Evolutionary conservation across 2,329 filamentous ascomycete species (phyloP).

Genomic region (Paecilomyces sp.): DNA sequence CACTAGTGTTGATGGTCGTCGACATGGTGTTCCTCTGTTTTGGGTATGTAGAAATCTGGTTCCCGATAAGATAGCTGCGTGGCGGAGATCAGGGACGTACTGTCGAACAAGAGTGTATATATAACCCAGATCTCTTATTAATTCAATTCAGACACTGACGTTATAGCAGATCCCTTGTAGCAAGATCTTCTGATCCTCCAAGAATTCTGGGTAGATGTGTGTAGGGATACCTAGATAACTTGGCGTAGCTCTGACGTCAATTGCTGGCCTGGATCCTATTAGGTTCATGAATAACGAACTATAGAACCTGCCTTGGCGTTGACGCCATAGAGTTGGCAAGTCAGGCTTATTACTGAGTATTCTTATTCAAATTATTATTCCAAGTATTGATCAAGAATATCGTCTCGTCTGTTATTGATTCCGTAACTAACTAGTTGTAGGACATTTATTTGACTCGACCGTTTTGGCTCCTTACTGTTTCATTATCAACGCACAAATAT

Average conservation of each 20-base stretch:
- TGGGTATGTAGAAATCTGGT: not conserved
- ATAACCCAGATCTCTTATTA: not conserved
- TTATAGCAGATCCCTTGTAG: not conserved
- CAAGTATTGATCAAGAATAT: too few species aligned
- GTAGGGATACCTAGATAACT: not conserved
- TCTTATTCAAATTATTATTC: too few species aligned
- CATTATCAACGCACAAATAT: too few species aligned
- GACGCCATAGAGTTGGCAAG: not conserved
- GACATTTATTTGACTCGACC: too few species aligned
- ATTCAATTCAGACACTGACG: constrained; percentile 3
- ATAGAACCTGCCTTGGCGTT: not conserved
- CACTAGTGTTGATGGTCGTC: constrained; percentile 48
- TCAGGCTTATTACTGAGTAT: too few species aligned
- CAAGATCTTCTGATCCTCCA: not conserved
- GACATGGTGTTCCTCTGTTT: constrained; percentile 18
- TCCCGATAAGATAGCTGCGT: not conserved
- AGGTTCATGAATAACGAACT: not conserved
- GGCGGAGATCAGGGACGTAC: constrained; percentile 3
- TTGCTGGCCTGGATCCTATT: not conserved
- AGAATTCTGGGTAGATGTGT: not conserved
- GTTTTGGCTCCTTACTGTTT: too few species aligned
- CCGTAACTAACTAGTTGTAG: too few species aligned
- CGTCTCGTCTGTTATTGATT: too few species aligned
- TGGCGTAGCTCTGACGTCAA: constrained; percentile 15
- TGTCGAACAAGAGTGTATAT: not conserved